Conservation (phyloP, 305 asterid genomes). For the Solanum aculeatissimum region DNA sequence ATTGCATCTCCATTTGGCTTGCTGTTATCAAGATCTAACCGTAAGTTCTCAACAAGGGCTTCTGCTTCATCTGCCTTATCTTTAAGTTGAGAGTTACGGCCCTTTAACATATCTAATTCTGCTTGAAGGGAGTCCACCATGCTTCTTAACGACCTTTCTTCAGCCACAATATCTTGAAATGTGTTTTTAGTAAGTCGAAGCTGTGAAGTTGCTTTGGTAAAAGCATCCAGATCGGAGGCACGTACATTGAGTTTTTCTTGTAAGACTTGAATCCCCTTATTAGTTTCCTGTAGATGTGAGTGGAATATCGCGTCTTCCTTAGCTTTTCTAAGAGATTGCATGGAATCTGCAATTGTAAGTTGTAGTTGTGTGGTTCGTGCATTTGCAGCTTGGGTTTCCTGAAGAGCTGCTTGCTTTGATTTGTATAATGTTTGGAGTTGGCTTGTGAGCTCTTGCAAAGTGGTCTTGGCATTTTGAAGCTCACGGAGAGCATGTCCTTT, state of each 20-base stretch:
- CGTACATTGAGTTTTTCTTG: conserved; percentile 43
- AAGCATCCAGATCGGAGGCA: conserved; percentile 33
- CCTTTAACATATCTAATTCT: conserved; percentile 32
- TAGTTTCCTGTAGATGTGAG: conserved; percentile 42
- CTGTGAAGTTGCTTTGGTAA: conserved; percentile 24
- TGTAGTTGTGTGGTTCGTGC: conserved; percentile 25
- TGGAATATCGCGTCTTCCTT: conserved; percentile 40
- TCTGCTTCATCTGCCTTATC: conserved; percentile 34
- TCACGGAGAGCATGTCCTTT: conserved; percentile 50
- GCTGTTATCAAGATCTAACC: conserved; percentile 18
- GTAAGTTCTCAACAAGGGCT: conserved; percentile 21
- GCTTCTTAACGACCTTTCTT: conserved; percentile 19
- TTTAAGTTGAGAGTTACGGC: conserved; percentile 22
- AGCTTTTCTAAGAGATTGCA: conserved; percentile 34
- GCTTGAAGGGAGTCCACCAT: conserved; percentile 29
- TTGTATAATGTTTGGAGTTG: conserved; percentile 65
- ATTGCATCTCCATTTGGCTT: conserved; percentile 32
- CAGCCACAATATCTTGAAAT: conserved; percentile 25
- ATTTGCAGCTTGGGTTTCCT: conserved; percentile 44
- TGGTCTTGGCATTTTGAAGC: conserved; percentile 45
- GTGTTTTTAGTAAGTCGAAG: conserved; percentile 30
- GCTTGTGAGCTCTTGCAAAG: conserved; percentile 56
- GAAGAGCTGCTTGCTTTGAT: conserved; percentile 60
- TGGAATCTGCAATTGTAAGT: conserved; percentile 29
- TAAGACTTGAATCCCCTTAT: conserved; percentile 40